Base-by-base conservation (phyloP, 805 yeast genomes). In the Monosporozyma aerobia region DNA sequence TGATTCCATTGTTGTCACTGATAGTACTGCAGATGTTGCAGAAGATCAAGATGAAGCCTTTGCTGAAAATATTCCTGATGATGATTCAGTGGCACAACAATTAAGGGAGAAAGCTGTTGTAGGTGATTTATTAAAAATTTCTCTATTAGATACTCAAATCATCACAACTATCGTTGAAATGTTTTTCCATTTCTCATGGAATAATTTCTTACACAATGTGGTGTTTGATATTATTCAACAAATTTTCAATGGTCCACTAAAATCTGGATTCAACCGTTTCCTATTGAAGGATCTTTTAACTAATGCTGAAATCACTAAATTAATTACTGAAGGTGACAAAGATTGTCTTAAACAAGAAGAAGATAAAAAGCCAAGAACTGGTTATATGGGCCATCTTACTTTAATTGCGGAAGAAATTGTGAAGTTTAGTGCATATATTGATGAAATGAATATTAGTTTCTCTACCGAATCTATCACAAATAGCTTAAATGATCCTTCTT, bases 371-470 rank as follows among this genome's bases (percentile, higher is more conserved):
- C 78, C 88, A 13, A 75, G 97, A 52, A 79, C 94, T 23, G 99
- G 99, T 0, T 94, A 92, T 66, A 90, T 92, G 90, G 99, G 99
- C 27, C 99, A 94, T 67, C 70, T 94, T 55, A 89, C 95, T 3
- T 73, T 94, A 43, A 88, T 94, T 50, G 90, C 97, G 46, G 99
- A 94, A 67, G 99, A 94, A 67, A 94, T 94, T 48, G 97, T 90
- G 46, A 94, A 94, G 69, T 94, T 94, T 64, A 67, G 75, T 5
- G 71, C 74, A 4, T 74, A 80, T 23, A 71, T 77, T 40, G 67
- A 68, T 29, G 71, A 67, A 51, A 62, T 64, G 62, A 64, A 67
- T 39, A 57, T 67, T 16, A 57, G 57, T 2, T 65, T 65, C 49
- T 50, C 59, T 25, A 62, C 63, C 29, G 54, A 63, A 13, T 60